Conservation (phyloP, 345 rosid genomes). For the Hibiscus mutabilis region DNA sequence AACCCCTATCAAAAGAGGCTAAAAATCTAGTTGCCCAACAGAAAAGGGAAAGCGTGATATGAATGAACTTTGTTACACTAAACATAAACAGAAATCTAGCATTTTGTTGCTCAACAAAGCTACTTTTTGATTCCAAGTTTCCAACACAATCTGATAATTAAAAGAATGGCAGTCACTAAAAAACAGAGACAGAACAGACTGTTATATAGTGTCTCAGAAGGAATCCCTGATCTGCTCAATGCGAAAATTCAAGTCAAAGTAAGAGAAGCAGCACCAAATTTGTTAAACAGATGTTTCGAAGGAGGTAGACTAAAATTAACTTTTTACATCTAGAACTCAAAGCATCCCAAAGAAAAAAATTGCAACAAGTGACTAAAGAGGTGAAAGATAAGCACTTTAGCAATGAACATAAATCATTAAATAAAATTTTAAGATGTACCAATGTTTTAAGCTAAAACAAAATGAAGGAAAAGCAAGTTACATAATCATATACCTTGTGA, state of each 20-base stretch:
- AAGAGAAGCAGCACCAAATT: not conserved
- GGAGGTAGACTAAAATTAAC: not conserved
- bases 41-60: not conserved
- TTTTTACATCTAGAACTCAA: not conserved
- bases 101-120: not conserved
- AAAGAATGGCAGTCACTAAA: not conserved
- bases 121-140: not conserved
- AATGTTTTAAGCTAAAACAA: slow-evolving; percentile 4
- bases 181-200: not conserved
- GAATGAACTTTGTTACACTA: not conserved
- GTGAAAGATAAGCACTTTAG: not conserved
- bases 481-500: slow-evolving; percentile 40
- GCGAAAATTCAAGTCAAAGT: not conserved
- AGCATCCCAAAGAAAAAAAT: not conserved
- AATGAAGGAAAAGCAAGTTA: not conserved
- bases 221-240: not conserved
- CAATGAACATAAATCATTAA: not conserved
- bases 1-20: not conserved
- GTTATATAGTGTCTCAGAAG: not conserved
- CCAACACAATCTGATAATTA: not conserved
- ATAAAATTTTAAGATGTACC: not conserved
- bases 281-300: not conserved
- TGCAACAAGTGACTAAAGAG: not conserved
- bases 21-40: not conserved
- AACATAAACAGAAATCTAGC: not conserved